Conservation (phyloP, 768 basidiomycete genomes). For the Phaeolepiota aurea region DNA sequence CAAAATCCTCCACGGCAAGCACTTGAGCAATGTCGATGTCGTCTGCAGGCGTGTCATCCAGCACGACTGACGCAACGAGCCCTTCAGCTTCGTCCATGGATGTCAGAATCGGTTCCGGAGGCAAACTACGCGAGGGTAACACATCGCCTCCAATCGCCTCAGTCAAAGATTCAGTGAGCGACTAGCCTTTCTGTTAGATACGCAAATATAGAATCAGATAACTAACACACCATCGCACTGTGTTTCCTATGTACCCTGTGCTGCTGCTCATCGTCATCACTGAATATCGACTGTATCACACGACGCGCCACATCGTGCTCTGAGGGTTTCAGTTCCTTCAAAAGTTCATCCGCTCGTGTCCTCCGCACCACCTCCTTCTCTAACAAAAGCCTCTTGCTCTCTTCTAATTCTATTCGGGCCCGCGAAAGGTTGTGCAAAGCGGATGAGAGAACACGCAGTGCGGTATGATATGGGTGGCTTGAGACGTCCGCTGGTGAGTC, state of each 20-base stretch:
- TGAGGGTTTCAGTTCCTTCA: slow-evolving; percentile 48
- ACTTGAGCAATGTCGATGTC: slow-evolving; percentile 2
- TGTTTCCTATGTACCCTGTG: slow-evolving; percentile 47
- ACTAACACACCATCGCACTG: slow-evolving; percentile 45
- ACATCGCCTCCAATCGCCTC: slow-evolving; percentile 49
- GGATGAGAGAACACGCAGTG: slow-evolving; percentile 61
- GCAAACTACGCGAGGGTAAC: slow-evolving; percentile 22
- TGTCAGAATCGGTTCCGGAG: slow-evolving; percentile 21
- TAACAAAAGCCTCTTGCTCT: slow-evolving; percentile 36
- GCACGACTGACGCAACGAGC: slow-evolving; percentile 8
- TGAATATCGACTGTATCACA: slow-evolving; percentile 61
- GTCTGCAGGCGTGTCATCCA: slow-evolving; percentile 3
- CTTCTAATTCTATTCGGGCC: slow-evolving; percentile 57
- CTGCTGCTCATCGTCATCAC: slow-evolving; percentile 35
- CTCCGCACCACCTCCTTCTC: slow-evolving; percentile 54
- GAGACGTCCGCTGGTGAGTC: slow-evolving; percentile 39
- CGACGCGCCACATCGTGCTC: slow-evolving; percentile 63
- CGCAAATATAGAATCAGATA: slow-evolving; percentile 4
- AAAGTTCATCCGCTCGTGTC: slow-evolving; percentile 42
- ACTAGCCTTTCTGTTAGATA: slow-evolving; percentile 20
- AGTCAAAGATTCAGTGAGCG: slow-evolving; percentile 42
- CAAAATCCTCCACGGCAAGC: background rate
- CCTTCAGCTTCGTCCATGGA: slow-evolving; percentile 22
- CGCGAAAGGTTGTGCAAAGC: slow-evolving; percentile 52
- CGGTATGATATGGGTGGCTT: slow-evolving; percentile 55